These are phyloP conservation scores for Cyclotella sp. DNA, from an alignment of 108 stramenopile genomes.

Conservation along the genomic window DNA sequence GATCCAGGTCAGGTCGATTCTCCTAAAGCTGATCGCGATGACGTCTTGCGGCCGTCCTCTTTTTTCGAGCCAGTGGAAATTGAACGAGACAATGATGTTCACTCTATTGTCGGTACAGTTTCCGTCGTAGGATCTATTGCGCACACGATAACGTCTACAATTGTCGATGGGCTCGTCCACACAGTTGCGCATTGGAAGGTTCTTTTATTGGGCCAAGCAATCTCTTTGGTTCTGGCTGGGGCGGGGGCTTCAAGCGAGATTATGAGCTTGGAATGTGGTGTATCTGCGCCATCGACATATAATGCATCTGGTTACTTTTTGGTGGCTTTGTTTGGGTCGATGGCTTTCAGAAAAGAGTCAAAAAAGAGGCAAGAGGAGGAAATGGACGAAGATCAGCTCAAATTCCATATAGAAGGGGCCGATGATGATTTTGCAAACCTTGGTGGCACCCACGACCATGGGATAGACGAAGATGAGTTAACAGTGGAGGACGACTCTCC, in stretches of 20 bases:
- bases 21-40: not conserved
- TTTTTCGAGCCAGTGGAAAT: not conserved
- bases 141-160: conserved; percentile 33
- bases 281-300: conserved; percentile 66
- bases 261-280: conserved; percentile 52
- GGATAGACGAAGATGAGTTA: conserved; percentile 30
- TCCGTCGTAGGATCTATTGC: conserved; percentile 30
- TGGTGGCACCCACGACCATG: conserved; percentile 18
- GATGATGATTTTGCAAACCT: conserved; percentile 14
- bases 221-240: conserved; percentile 32
- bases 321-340: conserved; percentile 35
- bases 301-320: conserved; percentile 58
- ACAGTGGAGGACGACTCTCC: conserved; percentile 37
- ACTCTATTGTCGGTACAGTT: not conserved
- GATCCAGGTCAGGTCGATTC: too few relatives aligned
- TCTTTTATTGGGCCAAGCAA: conserved; percentile 37
- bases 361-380: conserved; percentile 24
- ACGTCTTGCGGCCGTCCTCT: not conserved
- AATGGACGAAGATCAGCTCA: conserved; percentile 27
- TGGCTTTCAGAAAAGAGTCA: conserved; percentile 23
- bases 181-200: conserved; percentile 51
- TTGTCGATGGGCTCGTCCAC: conserved; percentile 41
- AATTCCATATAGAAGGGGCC: not conserved
- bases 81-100: conserved; percentile 1
- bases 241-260: conserved; percentile 42